phyloP scores from a whole-genome alignment of 169 alveolate genomes.

The Cryptosporidium meleagridis region DNA sequence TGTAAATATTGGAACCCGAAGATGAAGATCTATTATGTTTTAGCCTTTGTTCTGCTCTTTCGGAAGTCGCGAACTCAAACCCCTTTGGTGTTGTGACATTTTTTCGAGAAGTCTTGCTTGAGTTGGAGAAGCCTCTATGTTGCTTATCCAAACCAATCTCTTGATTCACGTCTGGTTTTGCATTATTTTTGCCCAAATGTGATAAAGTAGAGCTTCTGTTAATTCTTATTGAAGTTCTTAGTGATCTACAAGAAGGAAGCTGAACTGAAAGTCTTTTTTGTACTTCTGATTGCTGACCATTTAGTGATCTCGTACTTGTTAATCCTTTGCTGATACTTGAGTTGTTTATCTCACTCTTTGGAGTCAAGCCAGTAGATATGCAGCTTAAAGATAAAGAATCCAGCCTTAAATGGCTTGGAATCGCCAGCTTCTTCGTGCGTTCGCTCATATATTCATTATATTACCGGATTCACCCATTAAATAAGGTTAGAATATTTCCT shows the following conservation, averaged over 20 bases:
- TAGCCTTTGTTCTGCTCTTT: conserved; percentile 58
- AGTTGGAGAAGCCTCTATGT: not conserved
- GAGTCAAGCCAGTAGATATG: conserved; percentile 70
- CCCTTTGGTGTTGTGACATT: conserved; percentile 67
- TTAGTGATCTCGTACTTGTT: not conserved
- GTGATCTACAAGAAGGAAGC: conserved; percentile 57
- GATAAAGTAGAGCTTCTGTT: not conserved
- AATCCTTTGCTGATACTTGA: not conserved
- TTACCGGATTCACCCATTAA: not conserved
- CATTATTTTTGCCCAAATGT: not conserved
- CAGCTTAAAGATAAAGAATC: conserved; percentile 65
- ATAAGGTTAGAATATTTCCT: not conserved
- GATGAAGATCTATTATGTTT: conserved; percentile 12
- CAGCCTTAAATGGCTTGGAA: conserved; percentile 75
- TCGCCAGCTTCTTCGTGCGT: conserved; percentile 13
- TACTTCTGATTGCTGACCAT: conserved; percentile 2
- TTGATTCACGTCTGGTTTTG: not conserved
- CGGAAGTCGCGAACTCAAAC: conserved; percentile 62
- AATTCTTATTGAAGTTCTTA: conserved; percentile 49
- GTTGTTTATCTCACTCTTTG: conserved; percentile 24
- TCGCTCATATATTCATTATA: conserved; percentile 66
- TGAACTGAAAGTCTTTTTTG: conserved; percentile 31
- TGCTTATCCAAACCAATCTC: not conserved
- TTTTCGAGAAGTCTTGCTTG: not conserved
- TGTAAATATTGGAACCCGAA: not conserved